Conservation (phyloP, 176 grass and related monocot genomes). For the Tillandsia leiboldiana region DNA sequence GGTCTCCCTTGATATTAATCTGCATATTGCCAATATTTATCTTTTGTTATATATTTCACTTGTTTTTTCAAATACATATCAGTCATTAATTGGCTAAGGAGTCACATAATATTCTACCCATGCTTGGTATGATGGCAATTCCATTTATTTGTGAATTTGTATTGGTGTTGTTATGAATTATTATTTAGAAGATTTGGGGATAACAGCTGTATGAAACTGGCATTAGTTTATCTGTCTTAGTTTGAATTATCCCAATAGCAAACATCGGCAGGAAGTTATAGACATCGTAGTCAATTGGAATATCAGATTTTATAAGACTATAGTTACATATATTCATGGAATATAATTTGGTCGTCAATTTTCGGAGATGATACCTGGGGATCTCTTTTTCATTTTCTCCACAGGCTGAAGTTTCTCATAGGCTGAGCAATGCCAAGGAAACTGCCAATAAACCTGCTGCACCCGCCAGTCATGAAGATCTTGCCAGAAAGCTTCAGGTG, state of each 20-base stretch:
- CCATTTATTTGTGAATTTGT: background rate
- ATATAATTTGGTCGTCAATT: background rate
- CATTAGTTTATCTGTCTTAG: too few relatives aligned
- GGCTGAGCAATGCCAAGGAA: slow-evolving; percentile 74
- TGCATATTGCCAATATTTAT: too few relatives aligned
- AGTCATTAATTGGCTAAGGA: too few relatives aligned
- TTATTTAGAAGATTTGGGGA: too few relatives aligned
- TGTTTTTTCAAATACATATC: too few relatives aligned
- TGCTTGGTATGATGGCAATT: background rate
- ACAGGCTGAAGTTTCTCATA: slow-evolving; percentile 84
- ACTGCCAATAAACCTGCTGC: slow-evolving; percentile 47
- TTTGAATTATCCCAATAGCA: too few relatives aligned
- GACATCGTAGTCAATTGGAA: background rate
- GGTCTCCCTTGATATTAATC: too few relatives aligned
- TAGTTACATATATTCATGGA: background rate
- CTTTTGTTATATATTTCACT: too few relatives aligned
- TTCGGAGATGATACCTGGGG: background rate
- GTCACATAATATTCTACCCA: background rate
- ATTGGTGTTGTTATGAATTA: too few relatives aligned
- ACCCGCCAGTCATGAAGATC: slow-evolving; percentile 82
- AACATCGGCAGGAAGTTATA: background rate
- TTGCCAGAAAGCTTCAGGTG: slow-evolving; percentile 89
- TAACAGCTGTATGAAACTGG: too few relatives aligned
- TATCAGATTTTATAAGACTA: background rate
- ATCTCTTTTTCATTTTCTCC: background rate